Percentiles rank a stretch among this genome's conserved stretches.
Conservation (phyloP, 441 rosid genomes). For the Capsella rubella region DNA sequence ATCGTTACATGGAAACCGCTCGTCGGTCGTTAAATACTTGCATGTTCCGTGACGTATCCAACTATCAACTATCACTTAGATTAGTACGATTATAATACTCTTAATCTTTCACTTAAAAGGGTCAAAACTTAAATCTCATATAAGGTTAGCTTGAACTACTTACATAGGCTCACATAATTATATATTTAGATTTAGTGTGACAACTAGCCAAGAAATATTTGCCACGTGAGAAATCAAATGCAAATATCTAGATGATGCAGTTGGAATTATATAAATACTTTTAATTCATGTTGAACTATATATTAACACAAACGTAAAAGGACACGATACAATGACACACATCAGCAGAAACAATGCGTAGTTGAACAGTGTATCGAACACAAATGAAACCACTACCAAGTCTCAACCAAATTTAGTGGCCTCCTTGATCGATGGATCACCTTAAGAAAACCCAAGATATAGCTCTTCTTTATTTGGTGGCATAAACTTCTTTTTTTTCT, state of each 20-base stretch:
- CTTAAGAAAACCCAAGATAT: background rate
- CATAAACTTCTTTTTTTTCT: no score
- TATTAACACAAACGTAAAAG: background rate
- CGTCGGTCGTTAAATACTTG: constrained; percentile 25
- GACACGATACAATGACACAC: background rate
- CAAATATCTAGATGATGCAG: background rate
- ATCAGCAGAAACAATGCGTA: background rate
- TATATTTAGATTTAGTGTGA: background rate
- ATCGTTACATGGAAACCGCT: background rate
- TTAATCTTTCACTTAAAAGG: background rate
- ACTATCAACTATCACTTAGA: background rate
- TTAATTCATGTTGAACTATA: background rate
- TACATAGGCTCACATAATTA: constrained; percentile 7
- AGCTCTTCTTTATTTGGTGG: background rate
- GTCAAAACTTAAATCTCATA: constrained; percentile 3
- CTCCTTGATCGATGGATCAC: background rate
- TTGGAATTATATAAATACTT: background rate
- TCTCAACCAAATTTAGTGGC: background rate
- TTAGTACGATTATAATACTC: background rate
- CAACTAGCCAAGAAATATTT: constrained; percentile 15
- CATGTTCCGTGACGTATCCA: constrained; percentile 26
- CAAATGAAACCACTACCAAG: constrained; percentile 3
- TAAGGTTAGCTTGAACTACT: background rate
- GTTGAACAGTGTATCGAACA: constrained; percentile 2
- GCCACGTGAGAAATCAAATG: background rate